These are phyloP conservation scores for Annulohypoxylon maeteangense DNA, from an alignment of 495 filamentous ascomycete species.

Conservation along the genomic window DNA sequence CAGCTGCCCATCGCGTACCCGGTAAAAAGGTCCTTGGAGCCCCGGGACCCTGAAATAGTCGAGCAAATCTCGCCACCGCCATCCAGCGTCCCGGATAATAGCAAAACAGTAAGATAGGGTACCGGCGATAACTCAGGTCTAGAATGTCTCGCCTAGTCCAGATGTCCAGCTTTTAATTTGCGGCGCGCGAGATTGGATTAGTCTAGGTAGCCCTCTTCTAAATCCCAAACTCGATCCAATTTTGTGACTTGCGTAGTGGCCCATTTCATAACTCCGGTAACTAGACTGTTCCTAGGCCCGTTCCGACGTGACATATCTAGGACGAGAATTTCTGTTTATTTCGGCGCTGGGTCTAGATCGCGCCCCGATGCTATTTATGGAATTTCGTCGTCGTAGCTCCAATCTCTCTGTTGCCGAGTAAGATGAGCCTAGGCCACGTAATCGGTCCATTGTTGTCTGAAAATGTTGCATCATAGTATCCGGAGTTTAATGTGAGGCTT, in stretches of 20 bases:
- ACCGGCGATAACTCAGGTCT: conserved; percentile 32
- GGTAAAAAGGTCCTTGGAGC: conserved; percentile 34
- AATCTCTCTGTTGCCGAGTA: conserved; percentile 11
- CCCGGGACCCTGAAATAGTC: conserved; percentile 36
- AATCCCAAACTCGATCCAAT: not conserved
- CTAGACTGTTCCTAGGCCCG: conserved; percentile 15
- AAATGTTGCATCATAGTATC: conserved; percentile 24
- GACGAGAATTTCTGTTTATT: conserved; percentile 18
- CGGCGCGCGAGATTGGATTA: conserved; percentile 23
- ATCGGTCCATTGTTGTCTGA: conserved; percentile 33
- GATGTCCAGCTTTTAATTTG: conserved; percentile 39
- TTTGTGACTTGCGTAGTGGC: conserved; percentile 11
- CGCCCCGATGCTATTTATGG: conserved; percentile 38
- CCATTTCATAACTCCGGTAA: conserved; percentile 15
- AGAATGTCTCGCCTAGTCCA: conserved; percentile 45
- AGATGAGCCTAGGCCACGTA: conserved; percentile 24
- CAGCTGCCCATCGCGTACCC: conserved; percentile 30
- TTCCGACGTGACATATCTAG: conserved; percentile 28
- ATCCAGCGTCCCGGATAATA: conserved; percentile 42
- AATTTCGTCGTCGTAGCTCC: conserved; percentile 10
- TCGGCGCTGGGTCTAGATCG: conserved; percentile 36
- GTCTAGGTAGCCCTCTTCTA: conserved; percentile 7
- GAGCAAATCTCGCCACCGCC: conserved; percentile 11
- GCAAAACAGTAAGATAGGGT: conserved; percentile 15
- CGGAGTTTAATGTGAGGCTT: conserved; percentile 10